Evolutionary conservation across 2,329 filamentous ascomycete genomes (phyloP).

Genomic region (Monilinia fructicola): DNA sequence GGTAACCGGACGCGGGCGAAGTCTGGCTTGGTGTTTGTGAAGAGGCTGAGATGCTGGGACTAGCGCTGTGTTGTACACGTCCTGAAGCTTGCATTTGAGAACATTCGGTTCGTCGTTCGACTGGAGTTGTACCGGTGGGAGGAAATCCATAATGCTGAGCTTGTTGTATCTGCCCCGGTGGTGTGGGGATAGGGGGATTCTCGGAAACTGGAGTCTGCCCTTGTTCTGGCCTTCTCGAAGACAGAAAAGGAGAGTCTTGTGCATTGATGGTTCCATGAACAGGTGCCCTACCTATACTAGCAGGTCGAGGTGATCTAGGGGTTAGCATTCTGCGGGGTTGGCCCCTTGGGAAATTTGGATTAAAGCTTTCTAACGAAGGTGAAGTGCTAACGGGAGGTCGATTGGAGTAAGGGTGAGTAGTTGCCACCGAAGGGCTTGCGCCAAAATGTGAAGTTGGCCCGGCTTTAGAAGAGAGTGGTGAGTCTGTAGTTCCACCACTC

Average conservation of each 20-base stretch:
- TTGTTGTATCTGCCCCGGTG: slow-evolving; percentile 28
- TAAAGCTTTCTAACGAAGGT: slow-evolving; percentile 30
- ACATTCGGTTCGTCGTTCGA: slow-evolving; percentile 39
- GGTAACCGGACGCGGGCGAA: slow-evolving; percentile 40
- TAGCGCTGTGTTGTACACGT: slow-evolving; percentile 43
- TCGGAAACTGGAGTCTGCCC: slow-evolving; percentile 43
- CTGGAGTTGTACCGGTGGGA: slow-evolving; percentile 43
- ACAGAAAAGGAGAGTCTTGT: slow-evolving; percentile 49
- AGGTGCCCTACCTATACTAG: slow-evolving; percentile 49
- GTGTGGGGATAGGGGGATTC: slow-evolving; percentile 46
- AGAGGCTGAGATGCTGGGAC: slow-evolving; percentile 50
- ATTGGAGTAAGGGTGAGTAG: slow-evolving; percentile 31
- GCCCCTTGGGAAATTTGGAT: slow-evolving; percentile 35
- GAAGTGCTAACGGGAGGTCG: slow-evolving; percentile 32
- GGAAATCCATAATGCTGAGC: slow-evolving; percentile 41
- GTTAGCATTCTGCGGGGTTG: slow-evolving; percentile 35
- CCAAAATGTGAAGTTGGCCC: slow-evolving; percentile 32
- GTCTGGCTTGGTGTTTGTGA: slow-evolving; percentile 47
- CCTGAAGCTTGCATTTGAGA: slow-evolving; percentile 44
- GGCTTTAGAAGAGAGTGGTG: slow-evolving; percentile 31
- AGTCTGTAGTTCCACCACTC: slow-evolving; percentile 32
- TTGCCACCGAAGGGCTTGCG: slow-evolving; percentile 31
- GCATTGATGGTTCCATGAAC: slow-evolving; percentile 50
- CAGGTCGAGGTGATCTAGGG: slow-evolving; percentile 48
- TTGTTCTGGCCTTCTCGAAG: slow-evolving; percentile 46